Evolutionary conservation across 331 rosid species (phyloP), one percentile per base, ranked within the genome.

Genomic region (Ulmus americana): DNA sequence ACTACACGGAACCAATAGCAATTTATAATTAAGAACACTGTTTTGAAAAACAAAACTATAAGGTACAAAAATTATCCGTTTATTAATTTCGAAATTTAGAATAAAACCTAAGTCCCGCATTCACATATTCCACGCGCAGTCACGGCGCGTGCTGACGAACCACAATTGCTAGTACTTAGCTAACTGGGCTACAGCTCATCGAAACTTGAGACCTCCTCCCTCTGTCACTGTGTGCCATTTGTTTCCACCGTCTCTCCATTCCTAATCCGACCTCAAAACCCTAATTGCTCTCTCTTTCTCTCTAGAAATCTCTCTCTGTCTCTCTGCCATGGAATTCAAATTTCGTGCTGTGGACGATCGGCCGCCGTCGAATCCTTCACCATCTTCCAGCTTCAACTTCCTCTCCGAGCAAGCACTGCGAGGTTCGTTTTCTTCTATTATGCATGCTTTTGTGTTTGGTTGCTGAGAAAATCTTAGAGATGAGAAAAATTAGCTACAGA

Each of bases 321-420:
- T 20, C 35, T 14, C 71, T 67, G 13, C 5, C 0, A 1, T 87
- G 95, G 91, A 87, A 35, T 87, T 83, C 72, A 85, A 75, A 52
- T 83, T 79, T n/a, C 81, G 85, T 5, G 81, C 74, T 3, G 64
- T 16, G 0, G 85, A 85, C 49, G 53, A 15, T 14, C 60, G 63
- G 44, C 70, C 77, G 6, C 59, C 69, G 3, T 12, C 54, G 39
- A 50, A 0, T 55, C 59, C 12, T 14, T 7, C 65, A 13, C 74
- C 74, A 52, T 6, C 55, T 4, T 20, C 80, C 22, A 20, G 50
- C 41, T 1, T 12, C 53, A 14, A 35, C 75, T 65, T 51, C 56
- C n/a, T 63, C 73, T 18, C 82, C 22, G 8, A 38, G 0, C 75
- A 39, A 2, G 39, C 67, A n/a, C 22, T 71, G 14, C 61, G 38